Conservation (phyloP, 306 rosid genomes). For the Castanea sativa region DNA sequence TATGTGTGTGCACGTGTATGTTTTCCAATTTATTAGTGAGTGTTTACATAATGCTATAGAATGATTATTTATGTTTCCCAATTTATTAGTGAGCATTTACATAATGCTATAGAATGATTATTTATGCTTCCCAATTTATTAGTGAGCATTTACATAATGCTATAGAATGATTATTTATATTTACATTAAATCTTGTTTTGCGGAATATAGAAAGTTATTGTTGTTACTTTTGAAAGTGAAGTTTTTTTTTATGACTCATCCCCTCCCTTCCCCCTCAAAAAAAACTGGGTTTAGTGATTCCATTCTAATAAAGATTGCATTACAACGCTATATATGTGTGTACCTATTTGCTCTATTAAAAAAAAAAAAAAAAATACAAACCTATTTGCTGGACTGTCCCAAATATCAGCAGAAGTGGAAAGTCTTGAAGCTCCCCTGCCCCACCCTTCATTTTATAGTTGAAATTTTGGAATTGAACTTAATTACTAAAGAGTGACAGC, state of each 20-base stretch:
- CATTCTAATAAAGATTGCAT: not conserved
- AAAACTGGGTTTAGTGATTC: not conserved
- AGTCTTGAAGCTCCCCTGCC: not conserved
- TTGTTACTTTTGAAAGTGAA: not conserved
- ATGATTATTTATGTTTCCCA: not conserved
- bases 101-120: not conserved
- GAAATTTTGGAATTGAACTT: too few relatives aligned
- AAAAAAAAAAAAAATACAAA: not conserved
- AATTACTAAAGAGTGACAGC: too few relatives aligned
- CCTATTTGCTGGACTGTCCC: not conserved
- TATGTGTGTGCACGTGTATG: not conserved
- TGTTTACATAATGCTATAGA: not conserved
- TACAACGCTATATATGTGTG: not conserved
- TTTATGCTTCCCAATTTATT: not conserved
- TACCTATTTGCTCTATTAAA: too few relatives aligned
- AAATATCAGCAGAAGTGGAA: not conserved
- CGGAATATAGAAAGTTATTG: not conserved
- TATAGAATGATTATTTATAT: not conserved
- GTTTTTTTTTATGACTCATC: not conserved
- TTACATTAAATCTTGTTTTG: not conserved
- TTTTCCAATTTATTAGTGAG: not conserved
- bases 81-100: not conserved
- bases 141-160: not conserved
- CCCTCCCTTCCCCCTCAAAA: not conserved
- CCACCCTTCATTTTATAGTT: not conserved